Evolutionary conservation across 2,329 filamentous ascomycete species (phyloP).

Genomic region (Alternaria dauci): DNA sequence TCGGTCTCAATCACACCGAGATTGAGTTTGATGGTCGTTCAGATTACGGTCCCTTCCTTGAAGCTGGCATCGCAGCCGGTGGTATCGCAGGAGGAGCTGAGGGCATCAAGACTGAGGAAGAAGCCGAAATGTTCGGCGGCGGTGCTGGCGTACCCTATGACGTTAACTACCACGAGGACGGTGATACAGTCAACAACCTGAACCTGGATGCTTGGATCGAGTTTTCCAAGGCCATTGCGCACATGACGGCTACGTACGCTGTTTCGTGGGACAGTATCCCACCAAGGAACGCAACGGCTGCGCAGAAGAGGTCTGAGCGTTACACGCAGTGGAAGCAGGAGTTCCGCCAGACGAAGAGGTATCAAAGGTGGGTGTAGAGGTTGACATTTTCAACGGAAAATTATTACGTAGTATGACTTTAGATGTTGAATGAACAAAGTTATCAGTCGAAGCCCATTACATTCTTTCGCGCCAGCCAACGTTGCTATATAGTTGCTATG

Average conservation of each 20-base stretch:
- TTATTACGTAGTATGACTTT: neutral
- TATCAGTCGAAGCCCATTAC: neutral
- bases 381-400: neutral
- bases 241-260: conserved; percentile 48
- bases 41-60: conserved; percentile 81
- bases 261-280: conserved; percentile 44
- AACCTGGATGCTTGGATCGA: conserved; percentile 55
- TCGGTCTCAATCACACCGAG: conserved; percentile 61
- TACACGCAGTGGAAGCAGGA: conserved; percentile 28
- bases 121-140: conserved; percentile 75
- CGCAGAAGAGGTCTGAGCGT: conserved; percentile 30
- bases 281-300: conserved; percentile 35
- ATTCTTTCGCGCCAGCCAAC: neutral
- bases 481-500: neutral
- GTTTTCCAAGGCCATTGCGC: conserved; percentile 69
- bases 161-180: conserved; percentile 49
- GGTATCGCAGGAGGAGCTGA: conserved; percentile 82
- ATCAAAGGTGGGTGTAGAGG: conserved; percentile 31
- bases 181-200: conserved; percentile 49
- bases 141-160: conserved; percentile 49
- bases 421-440: neutral
- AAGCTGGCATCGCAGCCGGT: conserved; percentile 74
- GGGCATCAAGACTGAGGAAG: conserved; percentile 74
- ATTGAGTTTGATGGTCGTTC: conserved; percentile 81
- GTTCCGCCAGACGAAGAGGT: conserved; percentile 23